Conservation (phyloP, 2,329 filamentous ascomycete species). For the Fusarium sterilihyphosum region DNA sequence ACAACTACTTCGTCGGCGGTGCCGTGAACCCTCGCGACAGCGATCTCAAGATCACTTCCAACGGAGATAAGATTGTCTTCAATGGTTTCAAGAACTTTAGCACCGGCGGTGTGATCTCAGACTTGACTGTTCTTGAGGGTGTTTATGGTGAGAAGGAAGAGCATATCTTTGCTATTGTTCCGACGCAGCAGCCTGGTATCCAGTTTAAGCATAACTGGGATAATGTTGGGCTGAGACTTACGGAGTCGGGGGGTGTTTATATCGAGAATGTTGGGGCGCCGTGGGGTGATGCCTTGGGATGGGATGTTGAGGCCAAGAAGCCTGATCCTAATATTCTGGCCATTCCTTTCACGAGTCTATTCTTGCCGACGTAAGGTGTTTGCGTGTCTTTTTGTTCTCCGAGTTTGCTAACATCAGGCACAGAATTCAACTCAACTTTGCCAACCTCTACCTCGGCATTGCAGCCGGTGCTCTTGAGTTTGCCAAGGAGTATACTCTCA, state of each 20-base stretch:
- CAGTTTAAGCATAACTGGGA: constrained; percentile 20
- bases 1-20: constrained; percentile 74
- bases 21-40: constrained; percentile 73
- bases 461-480: constrained; percentile 44
- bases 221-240: constrained; percentile 6
- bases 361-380: background rate
- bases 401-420: background rate
- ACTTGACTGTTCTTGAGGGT: constrained; percentile 73
- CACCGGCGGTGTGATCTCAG: constrained; percentile 73
- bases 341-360: background rate
- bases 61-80: constrained; percentile 66
- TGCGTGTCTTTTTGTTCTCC: accelerated
- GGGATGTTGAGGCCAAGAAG: constrained; percentile 6
- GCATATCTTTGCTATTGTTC: constrained; percentile 10
- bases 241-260: constrained; percentile 1
- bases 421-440: constrained; percentile 11
- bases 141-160: constrained; percentile 54
- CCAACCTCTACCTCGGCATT: constrained; percentile 7
- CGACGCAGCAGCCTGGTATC: background rate
- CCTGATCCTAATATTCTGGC: background rate
- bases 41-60: constrained; percentile 56
- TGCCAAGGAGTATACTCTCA: constrained; percentile 64
- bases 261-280: constrained; percentile 4
- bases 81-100: constrained; percentile 74
- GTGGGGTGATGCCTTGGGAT: constrained; percentile 4